These are phyloP conservation scores for Botryosphaeria dothidea DNA, from an alignment of 2,329 filamentous ascomycete species.

Conservation along the genomic window DNA sequence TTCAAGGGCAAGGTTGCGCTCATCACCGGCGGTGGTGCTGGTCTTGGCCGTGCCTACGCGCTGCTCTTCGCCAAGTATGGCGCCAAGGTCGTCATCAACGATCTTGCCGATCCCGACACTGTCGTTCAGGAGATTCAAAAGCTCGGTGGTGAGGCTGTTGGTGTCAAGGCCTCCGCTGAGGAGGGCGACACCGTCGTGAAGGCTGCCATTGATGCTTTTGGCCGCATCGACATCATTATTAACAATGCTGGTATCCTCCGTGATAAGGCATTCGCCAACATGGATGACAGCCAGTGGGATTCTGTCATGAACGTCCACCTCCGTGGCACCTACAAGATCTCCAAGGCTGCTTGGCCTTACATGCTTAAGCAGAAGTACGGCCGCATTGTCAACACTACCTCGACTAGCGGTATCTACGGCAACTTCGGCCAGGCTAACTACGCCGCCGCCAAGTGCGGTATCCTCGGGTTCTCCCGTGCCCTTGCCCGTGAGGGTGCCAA, in stretches of 20 bases:
- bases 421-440: conserved; percentile 99
- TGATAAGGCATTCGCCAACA: conserved; percentile 97
- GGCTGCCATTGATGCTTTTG: conserved; percentile 88
- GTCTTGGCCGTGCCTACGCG: conserved; percentile 87
- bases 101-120: conserved; percentile 86
- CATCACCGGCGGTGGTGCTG: conserved; percentile 84
- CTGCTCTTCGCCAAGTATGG: conserved; percentile 84
- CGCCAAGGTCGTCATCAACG: conserved; percentile 89
- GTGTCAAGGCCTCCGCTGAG: conserved; percentile 90
- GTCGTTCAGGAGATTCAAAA: conserved; percentile 93
- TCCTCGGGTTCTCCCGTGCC: conserved; percentile 91
- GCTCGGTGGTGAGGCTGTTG: conserved; percentile 82
- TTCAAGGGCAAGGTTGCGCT: conserved; percentile 85
- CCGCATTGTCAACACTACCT: conserved; percentile 94
- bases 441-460: conserved; percentile 70
- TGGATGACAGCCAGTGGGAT: conserved; percentile 94
- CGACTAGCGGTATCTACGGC: conserved; percentile 95
- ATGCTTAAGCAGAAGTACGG: conserved; percentile 99
- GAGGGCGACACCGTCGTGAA: conserved; percentile 91
- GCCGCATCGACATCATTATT: conserved; percentile 90
- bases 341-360: conserved; percentile 96
- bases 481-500: conserved; percentile 91
- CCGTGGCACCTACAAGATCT: conserved; percentile 92
- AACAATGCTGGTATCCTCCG: conserved; percentile 98
- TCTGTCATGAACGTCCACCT: conserved; percentile 90